phyloP scores from a whole-genome alignment of 495 filamentous ascomycete species.

The Apodospora peruviana region DNA sequence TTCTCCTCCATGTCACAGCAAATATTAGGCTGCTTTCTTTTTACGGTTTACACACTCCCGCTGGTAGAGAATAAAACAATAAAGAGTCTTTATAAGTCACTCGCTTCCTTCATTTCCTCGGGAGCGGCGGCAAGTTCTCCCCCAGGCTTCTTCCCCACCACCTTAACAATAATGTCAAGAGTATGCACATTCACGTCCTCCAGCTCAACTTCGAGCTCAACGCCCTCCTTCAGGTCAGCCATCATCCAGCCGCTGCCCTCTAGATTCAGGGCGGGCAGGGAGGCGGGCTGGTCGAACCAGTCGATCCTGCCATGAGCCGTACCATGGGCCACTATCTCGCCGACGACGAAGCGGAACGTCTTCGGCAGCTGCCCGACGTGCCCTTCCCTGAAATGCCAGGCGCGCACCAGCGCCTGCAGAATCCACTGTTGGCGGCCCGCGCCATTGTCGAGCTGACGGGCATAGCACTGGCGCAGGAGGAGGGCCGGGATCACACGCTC shows the following conservation, averaged over 20 bases:
- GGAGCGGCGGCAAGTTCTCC: too few species aligned
- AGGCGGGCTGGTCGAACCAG: conserved; percentile 34
- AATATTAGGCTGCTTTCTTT: too few species aligned
- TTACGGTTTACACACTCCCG: too few species aligned
- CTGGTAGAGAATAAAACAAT: too few species aligned
- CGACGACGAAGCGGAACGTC: conserved; percentile 52
- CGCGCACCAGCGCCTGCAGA: conserved; percentile 65
- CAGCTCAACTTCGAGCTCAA: conserved; percentile 56
- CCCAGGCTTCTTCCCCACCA: conserved; percentile 31
- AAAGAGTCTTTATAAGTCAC: too few species aligned
- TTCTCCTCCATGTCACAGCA: too few species aligned
- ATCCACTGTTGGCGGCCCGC: conserved; percentile 50
- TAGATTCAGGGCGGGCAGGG: conserved; percentile 26
- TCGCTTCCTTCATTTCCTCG: too few species aligned
- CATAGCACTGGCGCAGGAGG: conserved; percentile 42
- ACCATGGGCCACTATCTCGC: conserved; percentile 9
- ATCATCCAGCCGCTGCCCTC: conserved; percentile 20
- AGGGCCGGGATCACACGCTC: conserved; percentile 42
- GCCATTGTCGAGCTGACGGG: conserved; percentile 20
- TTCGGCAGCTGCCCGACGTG: conserved; percentile 48
- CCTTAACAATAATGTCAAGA: conserved; percentile 46
- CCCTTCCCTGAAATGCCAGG: conserved; percentile 62
- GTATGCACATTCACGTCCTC: conserved; percentile 48
- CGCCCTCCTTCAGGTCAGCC: conserved; percentile 38
- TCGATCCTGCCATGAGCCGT: conserved; percentile 25